Conservation (phyloP, 2,329 filamentous ascomycete genomes). For the Fusarium chuoi region DNA sequence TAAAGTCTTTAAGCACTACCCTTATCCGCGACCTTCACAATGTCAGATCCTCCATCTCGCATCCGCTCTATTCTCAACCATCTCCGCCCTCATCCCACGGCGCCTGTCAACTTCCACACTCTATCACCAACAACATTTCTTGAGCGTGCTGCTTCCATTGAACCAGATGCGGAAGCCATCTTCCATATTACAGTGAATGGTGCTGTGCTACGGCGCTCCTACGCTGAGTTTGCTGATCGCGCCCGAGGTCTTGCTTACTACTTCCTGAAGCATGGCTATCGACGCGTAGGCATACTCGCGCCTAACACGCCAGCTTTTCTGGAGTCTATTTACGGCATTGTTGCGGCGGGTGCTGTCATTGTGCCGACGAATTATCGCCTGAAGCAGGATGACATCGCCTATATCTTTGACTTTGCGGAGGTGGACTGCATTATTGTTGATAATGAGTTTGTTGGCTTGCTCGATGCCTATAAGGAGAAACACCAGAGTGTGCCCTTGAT, state of each 20-base stretch:
- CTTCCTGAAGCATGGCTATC: constrained; percentile 76
- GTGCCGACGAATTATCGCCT: constrained; percentile 74
- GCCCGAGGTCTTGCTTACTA: constrained; percentile 90
- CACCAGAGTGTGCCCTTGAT: constrained; percentile 76
- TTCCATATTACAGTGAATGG: constrained; percentile 86
- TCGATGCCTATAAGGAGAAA: constrained; percentile 71
- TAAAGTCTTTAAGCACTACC: background rate
- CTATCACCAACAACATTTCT: constrained; percentile 90
- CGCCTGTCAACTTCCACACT: constrained; percentile 73
- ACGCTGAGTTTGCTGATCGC: constrained; percentile 85
- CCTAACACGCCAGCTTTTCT: constrained; percentile 96
- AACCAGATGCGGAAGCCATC: constrained; percentile 86
- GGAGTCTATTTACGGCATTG: constrained; percentile 88
- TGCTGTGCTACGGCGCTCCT: constrained; percentile 77
- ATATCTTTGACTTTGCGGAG: constrained; percentile 89
- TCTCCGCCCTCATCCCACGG: constrained; percentile 53
- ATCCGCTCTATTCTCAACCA: constrained; percentile 67
- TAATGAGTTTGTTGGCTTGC: constrained; percentile 76
- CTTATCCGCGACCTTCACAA: constrained; percentile 47
- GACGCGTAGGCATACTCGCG: constrained; percentile 83
- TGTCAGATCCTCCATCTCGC: constrained; percentile 73
- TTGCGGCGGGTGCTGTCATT: constrained; percentile 81
- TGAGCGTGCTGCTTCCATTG: constrained; percentile 85
- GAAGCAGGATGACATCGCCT: constrained; percentile 85
- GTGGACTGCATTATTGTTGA: constrained; percentile 91